Conservation (phyloP, 2,329 filamentous ascomycete genomes). For the Coniella vitis region DNA sequence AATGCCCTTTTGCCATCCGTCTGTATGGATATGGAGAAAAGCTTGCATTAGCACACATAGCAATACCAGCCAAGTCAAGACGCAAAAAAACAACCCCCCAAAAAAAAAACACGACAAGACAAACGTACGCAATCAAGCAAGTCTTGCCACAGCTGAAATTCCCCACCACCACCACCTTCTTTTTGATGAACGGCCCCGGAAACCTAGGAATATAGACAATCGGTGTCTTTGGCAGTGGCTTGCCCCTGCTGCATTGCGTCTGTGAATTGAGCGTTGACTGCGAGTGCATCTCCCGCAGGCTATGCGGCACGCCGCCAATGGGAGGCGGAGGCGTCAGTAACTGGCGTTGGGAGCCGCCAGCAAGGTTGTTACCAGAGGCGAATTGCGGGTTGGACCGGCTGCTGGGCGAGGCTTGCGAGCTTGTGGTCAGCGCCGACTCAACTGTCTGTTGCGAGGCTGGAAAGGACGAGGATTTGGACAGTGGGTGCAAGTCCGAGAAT, state of each 20-base stretch:
- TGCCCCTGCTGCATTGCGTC: slow-evolving; percentile 1
- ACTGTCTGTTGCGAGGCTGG: not conserved
- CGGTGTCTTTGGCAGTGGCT: slow-evolving; percentile 12
- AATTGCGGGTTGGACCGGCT: not conserved
- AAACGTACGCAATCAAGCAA: slow-evolving; percentile 11
- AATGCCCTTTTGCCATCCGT: slow-evolving; percentile 11
- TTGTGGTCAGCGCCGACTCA: not conserved
- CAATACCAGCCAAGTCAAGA: too few species aligned
- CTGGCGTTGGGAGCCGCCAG: not conserved
- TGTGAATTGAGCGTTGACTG: slow-evolving; percentile 12
- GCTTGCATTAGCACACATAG: too few species aligned
- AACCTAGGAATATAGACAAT: slow-evolving; percentile 11
- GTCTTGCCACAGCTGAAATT: slow-evolving; percentile 17
- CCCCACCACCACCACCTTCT: slow-evolving; percentile 16
- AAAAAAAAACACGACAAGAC: not conserved
- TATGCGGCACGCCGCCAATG: not conserved
- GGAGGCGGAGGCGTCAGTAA: not conserved
- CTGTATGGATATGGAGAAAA: slow-evolving; percentile 5
- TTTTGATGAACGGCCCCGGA: slow-evolving; percentile 9
- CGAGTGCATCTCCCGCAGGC: slow-evolving; percentile 5
- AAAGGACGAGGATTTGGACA: not conserved
- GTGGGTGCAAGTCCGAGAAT: not conserved
- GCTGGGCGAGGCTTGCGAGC: not conserved
- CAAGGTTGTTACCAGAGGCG: not conserved
- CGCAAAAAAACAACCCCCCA: too few species aligned